These are phyloP conservation scores for Bonia amplexicaulis DNA, from an alignment of 176 grass and related monocot species.

Conservation along the genomic window DNA sequence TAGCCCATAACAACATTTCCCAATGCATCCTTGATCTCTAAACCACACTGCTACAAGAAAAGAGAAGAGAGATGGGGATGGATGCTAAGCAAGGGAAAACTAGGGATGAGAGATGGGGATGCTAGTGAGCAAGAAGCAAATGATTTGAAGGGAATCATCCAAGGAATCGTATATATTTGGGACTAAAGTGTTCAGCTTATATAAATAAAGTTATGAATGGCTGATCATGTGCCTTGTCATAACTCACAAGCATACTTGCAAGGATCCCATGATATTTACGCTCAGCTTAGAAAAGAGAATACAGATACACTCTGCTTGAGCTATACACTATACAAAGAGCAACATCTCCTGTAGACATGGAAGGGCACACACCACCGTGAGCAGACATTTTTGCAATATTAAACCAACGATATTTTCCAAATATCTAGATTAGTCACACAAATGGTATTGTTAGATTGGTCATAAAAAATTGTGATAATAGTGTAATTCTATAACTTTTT, in stretches of 20 bases:
- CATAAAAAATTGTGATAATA: not conserved
- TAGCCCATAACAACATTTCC: not conserved
- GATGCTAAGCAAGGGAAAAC: not conserved
- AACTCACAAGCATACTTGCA: not conserved
- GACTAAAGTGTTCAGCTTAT: not conserved
- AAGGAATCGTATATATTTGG: not conserved
- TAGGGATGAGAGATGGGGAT: not conserved
- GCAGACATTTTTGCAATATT: not conserved
- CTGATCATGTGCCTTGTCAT: not conserved
- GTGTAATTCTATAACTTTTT: not conserved
- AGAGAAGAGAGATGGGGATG: not conserved
- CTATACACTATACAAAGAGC: not conserved
- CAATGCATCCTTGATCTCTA: constrained; percentile 9
- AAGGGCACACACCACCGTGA: not conserved
- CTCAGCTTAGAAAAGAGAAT: not conserved
- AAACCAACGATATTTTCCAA: not conserved
- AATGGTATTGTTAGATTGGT: not conserved
- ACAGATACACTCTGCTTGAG: not conserved
- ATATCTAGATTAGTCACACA: not conserved
- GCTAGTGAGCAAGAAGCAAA: not conserved
- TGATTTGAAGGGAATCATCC: not conserved
- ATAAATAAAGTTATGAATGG: not conserved
- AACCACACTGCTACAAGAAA: not conserved
- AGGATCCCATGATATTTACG: not conserved
- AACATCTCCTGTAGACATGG: not conserved